Evolutionary conservation across 2,329 filamentous ascomycete genomes (phyloP).

Genomic region (Epichloe coenophiala): DNA sequence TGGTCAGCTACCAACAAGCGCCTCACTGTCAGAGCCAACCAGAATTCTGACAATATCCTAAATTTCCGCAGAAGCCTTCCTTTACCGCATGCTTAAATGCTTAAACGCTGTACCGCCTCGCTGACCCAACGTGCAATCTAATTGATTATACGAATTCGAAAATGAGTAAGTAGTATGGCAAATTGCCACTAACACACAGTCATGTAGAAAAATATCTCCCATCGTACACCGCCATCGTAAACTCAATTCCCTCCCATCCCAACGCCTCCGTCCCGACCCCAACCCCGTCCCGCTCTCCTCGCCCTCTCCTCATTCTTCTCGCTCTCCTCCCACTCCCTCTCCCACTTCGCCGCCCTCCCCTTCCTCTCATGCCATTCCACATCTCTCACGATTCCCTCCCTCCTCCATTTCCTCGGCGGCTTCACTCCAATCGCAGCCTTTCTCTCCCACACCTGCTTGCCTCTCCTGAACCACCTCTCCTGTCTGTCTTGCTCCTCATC

Average conservation of each 20-base stretch:
- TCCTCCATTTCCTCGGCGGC: conserved; percentile 46
- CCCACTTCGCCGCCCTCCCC: conserved; percentile 13
- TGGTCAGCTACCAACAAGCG: too few relatives aligned
- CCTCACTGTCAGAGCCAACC: too few relatives aligned
- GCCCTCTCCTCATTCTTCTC: conserved; percentile 16
- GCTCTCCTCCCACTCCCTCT: conserved; percentile 18
- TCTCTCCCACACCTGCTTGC: conserved; percentile 43
- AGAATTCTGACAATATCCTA: too few relatives aligned
- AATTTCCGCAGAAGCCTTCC: too few relatives aligned
- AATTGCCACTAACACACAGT: background rate
- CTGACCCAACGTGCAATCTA: too few relatives aligned
- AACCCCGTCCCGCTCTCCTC: conserved; percentile 6
- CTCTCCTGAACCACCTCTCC: conserved; percentile 47
- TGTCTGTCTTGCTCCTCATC: conserved; percentile 46
- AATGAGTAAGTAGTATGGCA: too few relatives aligned
- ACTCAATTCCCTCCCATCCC: background rate
- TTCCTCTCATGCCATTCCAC: conserved; percentile 26
- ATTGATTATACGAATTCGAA: too few relatives aligned
- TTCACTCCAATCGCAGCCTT: conserved; percentile 48
- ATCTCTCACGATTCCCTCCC: conserved; percentile 35
- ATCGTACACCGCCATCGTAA: background rate
- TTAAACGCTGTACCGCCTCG: too few relatives aligned
- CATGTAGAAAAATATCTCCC: background rate
- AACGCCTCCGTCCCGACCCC: background rate
- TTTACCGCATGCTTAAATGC: too few relatives aligned